These are phyloP conservation scores for Sanguinoderma infundibulare DNA, from an alignment of 1,284 basidiomycete species.

Conservation along the genomic window DNA sequence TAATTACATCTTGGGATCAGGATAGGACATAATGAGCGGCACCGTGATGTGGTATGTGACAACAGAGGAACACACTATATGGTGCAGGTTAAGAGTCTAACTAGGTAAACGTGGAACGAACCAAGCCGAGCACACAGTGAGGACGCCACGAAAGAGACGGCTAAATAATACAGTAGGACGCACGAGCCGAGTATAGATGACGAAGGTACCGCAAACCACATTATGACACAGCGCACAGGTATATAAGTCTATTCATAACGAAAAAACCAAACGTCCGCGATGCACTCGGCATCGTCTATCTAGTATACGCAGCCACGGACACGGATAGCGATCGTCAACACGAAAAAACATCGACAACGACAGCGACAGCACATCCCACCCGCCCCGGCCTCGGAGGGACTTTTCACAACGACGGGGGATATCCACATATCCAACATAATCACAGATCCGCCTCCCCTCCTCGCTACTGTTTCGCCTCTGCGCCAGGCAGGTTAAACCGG, in stretches of 20 bases:
- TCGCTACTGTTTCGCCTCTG: neutral
- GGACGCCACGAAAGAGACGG: conserved; percentile 2
- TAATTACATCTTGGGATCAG: too few species aligned
- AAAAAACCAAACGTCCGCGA: conserved; percentile 7
- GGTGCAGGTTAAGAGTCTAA: neutral
- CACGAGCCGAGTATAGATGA: too few species aligned
- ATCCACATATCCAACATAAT: neutral
- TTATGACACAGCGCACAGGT: conserved; percentile 17
- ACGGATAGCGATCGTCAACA: conserved; percentile 5
- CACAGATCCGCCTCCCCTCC: neutral
- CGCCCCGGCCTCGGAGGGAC: neutral
- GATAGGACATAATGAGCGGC: neutral
- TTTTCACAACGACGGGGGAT: neutral
- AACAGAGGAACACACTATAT: neutral
- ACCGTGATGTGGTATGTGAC: neutral
- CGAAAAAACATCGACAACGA: conserved; percentile 5
- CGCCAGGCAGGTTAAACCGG: conserved; percentile 31
- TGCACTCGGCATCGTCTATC: conserved; percentile 11
- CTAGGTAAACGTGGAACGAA: neutral
- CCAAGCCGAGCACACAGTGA: neutral
- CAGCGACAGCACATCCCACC: neutral
- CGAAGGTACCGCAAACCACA: too few species aligned
- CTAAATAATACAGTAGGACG: conserved; percentile 24
- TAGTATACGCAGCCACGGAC: conserved; percentile 1
- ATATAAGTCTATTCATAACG: conserved; percentile 16